Base-by-base conservation (phyloP, 73 alveolate species). In the Blepharisma stoltei region DNA sequence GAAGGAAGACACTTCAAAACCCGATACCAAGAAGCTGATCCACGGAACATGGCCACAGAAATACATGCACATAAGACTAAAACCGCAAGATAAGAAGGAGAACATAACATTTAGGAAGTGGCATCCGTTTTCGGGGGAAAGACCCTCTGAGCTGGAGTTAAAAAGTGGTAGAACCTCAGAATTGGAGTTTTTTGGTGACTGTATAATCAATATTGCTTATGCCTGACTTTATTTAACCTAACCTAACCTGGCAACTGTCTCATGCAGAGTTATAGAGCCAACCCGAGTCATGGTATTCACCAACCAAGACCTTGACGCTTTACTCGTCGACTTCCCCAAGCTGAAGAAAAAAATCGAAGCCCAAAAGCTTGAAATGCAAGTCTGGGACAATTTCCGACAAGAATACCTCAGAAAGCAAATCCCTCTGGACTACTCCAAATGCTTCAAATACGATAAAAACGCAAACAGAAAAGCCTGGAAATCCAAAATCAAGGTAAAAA, bases 211-310 rank as follows among this genome's bases (percentile, higher is more conserved):
- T n/a, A n/a, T n/a, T n/a, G n/a, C n/a, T n/a, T n/a, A n/a, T n/a
- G n/a, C n/a, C n/a, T n/a, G n/a, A n/a, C n/a, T n/a, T n/a, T n/a
- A n/a, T n/a, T n/a, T n/a, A n/a, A n/a, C n/a, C n/a, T n/a, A n/a
- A n/a, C n/a, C n/a, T n/a, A n/a, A 55, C 8, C 7, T 6, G 71
- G 7, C 18, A 6, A 7, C 18, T n/a, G 73, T 60, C 6, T 18
- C 73, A 9, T 14, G 48, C 11, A 60, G 73, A 38, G 14, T n/a
- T 25, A 60, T 25, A 25, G 46, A 14, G 11, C 73, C 14, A 1
- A 25, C 73, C 18, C 38, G 73, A 18, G 46, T 60, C 46, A 60
- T 60, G 73, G 73, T 60, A 8, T 1, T 60, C 46, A 60, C 18
- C 0, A n/a, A 25, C 49, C n/a, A 25, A 18, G 46, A 60, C 23